Base-by-base conservation (phyloP, 371 early-diverging fungal genomes). In the Lichtheimia corymbifera region DNA sequence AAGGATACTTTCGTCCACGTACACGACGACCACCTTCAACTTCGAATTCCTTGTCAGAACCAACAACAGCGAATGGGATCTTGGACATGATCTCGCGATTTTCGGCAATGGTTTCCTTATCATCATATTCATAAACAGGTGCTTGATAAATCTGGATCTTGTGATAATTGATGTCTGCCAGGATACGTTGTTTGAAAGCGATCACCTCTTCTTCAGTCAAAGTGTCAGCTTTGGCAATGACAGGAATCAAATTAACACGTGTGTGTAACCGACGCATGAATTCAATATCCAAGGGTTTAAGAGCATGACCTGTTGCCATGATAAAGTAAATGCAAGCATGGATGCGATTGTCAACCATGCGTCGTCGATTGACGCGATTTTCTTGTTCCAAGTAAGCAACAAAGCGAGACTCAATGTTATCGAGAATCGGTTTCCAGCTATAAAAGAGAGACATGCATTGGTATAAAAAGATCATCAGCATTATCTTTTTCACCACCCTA, bases 311-410 rank as follows among this genome's bases (percentile, higher is more conserved):
- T 40, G 96, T 97, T 50, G 98, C 97, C 42, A 94, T 89, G 71
- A 98, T 97, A 63, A 98, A 97, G 86, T 98, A 98, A 25, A 99
- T 74, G 74, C 97, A 96, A 7, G 97, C 97, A 70, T 99, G 99
- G 66, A 99, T 93, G 42, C 97, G 88, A 57, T 89, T 92, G 79
- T 98, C 99, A 30, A 87, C 83, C 70, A 92, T 88, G 59, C 86
- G 82, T 72, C 88, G 85, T 65, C 94, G 88, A 82, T 93, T 92
- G 56, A 93, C 92, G 42, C 93, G 85, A 72, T 88, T 90, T 71
- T 94, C 95, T 79, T 96, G 94, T 53, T 94, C 97, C 53, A 98
- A 84, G 71, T 91, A 97, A 27, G 94, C 88, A 73, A 96, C 95
- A 71, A 88, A 98, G 50, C 97, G 91, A 30, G 91, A 83, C 77